Evolutionary conservation across 352 stramenopile species (phyloP).

Genomic region (Phytopythium helicoides): DNA sequence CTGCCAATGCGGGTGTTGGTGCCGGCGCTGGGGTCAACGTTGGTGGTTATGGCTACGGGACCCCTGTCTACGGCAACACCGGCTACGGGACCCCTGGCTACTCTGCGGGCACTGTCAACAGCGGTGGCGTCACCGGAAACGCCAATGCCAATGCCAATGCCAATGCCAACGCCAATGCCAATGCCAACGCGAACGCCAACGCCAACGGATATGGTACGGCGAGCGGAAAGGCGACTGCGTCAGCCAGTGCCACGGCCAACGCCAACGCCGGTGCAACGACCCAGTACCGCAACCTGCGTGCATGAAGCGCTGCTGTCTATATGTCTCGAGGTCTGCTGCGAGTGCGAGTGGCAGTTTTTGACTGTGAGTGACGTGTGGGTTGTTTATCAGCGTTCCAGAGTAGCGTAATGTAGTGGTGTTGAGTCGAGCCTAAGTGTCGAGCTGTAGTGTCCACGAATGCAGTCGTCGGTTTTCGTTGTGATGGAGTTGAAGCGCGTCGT

Average conservation of each 20-base stretch:
- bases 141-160: background rate
- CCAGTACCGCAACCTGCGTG: constrained; percentile 3
- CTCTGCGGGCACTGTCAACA: background rate
- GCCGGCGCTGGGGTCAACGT: background rate
- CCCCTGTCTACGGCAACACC: too few species aligned
- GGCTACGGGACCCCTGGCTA: too few species aligned
- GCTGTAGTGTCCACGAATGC: too few species aligned
- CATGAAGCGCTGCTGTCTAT: background rate
- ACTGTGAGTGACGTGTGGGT: too few species aligned
- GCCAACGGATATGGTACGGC: background rate
- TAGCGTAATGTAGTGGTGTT: background rate
- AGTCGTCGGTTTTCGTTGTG: too few species aligned
- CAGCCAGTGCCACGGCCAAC: background rate
- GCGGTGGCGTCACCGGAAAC: background rate
- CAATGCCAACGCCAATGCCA: background rate
- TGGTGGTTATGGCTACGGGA: background rate
- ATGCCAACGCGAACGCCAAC: background rate
- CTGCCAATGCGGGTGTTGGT: background rate
- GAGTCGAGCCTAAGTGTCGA: background rate
- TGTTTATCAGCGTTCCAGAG: too few species aligned
- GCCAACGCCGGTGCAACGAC: background rate
- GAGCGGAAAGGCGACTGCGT: background rate
- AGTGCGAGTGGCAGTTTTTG: too few species aligned
- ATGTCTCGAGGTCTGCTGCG: too few species aligned
- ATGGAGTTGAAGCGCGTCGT: too few species aligned